These are phyloP conservation scores for Teunomyces aglyptinius DNA, from an alignment of 805 yeast species.

Conservation along the genomic window DNA sequence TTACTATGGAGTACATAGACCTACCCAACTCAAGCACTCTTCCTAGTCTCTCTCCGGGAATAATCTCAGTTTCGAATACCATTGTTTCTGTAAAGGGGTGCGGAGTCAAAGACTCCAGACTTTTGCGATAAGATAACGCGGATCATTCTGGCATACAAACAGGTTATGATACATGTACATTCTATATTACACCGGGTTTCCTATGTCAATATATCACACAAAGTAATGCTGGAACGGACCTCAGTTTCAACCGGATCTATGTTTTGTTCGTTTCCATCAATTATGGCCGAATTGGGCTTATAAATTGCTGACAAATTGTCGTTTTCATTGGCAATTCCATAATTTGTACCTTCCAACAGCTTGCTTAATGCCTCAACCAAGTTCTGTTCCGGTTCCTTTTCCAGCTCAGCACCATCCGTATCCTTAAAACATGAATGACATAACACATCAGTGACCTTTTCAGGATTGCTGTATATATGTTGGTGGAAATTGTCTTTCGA, in stretches of 20 bases:
- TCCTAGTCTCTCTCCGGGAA: conserved; percentile 40
- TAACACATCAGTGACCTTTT: not conserved
- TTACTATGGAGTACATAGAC: conserved; percentile 27
- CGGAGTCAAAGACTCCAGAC: not conserved
- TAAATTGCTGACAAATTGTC: conserved; percentile 19
- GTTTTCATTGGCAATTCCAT: conserved; percentile 26
- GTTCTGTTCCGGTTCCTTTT: conserved; percentile 10
- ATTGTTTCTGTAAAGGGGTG: not conserved
- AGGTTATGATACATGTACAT: not conserved
- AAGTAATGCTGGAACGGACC: conserved; percentile 16
- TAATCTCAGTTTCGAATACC: conserved; percentile 10
- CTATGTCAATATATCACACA: conserved; percentile 18
- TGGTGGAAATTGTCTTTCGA: not conserved
- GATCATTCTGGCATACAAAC: not conserved
- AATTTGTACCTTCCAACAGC: conserved; percentile 31
- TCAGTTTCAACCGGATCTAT: conserved; percentile 3
- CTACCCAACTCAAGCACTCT: conserved; percentile 27
- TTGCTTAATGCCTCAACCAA: conserved; percentile 23
- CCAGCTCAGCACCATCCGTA: conserved; percentile 5
- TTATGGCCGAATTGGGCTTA: conserved; percentile 2
- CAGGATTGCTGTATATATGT: not conserved
- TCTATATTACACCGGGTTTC: not conserved
- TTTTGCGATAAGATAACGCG: not conserved
- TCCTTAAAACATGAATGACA: conserved; percentile 36
- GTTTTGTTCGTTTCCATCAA: not conserved